Conservation (phyloP, 2,329 filamentous ascomycete genomes). For the Cladorrhinum sp. region DNA sequence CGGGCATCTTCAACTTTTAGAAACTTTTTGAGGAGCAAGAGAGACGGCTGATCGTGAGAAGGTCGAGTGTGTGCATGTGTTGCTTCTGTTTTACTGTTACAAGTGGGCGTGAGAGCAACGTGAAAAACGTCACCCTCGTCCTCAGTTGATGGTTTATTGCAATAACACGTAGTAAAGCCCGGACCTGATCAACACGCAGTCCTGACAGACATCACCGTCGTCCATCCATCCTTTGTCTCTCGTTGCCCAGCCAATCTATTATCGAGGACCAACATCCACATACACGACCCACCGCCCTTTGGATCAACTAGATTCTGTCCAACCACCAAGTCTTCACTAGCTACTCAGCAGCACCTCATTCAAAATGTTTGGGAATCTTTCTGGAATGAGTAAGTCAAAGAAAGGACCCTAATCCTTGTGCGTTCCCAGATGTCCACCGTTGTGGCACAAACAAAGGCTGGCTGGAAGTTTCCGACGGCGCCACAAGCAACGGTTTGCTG, state of each 20-base stretch:
- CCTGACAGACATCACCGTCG: neutral
- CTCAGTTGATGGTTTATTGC: neutral
- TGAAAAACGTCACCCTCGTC: neutral
- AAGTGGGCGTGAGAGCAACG: neutral
- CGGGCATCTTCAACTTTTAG: neutral
- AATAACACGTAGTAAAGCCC: neutral
- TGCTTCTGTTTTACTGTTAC: neutral
- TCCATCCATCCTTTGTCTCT: neutral
- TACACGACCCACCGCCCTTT: too few relatives aligned
- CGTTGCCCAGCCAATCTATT: neutral
- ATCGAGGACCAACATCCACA: too few relatives aligned
- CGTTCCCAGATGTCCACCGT: neutral
- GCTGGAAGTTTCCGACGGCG: neutral
- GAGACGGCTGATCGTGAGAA: neutral
- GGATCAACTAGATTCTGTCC: neutral
- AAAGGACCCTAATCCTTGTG: neutral
- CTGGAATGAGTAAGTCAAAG: conserved; percentile 29
- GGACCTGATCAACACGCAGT: neutral
- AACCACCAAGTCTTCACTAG: neutral
- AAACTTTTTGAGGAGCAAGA: neutral
- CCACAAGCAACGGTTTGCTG: too few relatives aligned
- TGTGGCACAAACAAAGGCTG: neutral
- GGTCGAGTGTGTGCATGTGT: neutral
- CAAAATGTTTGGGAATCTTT: conserved; percentile 45
- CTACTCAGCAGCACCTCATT: neutral